These are phyloP conservation scores for Dactylellina parvicollis DNA, from an alignment of 2,329 filamentous ascomycete genomes.

Conservation along the genomic window DNA sequence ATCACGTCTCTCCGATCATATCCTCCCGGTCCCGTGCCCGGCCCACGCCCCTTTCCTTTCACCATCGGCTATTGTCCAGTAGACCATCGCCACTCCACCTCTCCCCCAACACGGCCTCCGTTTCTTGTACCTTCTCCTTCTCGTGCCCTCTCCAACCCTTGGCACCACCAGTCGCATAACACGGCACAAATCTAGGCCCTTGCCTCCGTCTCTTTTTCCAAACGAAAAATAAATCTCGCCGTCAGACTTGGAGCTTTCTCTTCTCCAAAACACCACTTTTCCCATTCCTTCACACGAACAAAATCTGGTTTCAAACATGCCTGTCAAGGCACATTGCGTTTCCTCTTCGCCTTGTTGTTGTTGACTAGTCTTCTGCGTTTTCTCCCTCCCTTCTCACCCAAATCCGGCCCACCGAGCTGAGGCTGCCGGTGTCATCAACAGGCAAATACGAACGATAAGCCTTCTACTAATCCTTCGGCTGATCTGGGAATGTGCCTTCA, in stretches of 20 bases:
- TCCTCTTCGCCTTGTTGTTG: neutral
- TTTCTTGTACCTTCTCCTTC: slow-evolving; percentile 23
- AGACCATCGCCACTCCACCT: slow-evolving; percentile 13
- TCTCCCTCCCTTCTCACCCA: neutral
- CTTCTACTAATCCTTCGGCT: too few relatives aligned
- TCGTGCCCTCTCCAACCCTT: slow-evolving; percentile 17
- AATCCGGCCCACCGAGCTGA: neutral
- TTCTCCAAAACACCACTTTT: neutral
- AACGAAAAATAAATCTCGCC: too few relatives aligned
- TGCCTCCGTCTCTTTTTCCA: neutral
- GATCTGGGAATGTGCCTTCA: too few relatives aligned
- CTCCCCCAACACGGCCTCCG: neutral
- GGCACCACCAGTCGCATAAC: slow-evolving; percentile 13
- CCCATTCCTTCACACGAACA: neutral
- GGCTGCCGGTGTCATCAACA: too few relatives aligned
- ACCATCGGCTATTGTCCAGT: slow-evolving; percentile 18
- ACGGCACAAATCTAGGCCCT: neutral
- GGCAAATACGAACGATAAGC: too few relatives aligned
- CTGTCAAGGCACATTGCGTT: slow-evolving; percentile 12
- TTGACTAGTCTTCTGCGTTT: neutral
- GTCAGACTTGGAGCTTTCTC: too few relatives aligned
- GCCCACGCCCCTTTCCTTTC: slow-evolving; percentile 1
- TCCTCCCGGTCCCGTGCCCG: slow-evolving; percentile 2
- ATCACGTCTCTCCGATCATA: too few relatives aligned
- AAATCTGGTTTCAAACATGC: slow-evolving; percentile 1